A percentile compares a stretch with the other conserved stretches of the same genome.
Evolutionary conservation across 345 rosid genomes (phyloP).

Genomic region (Hibiscus mutabilis): DNA sequence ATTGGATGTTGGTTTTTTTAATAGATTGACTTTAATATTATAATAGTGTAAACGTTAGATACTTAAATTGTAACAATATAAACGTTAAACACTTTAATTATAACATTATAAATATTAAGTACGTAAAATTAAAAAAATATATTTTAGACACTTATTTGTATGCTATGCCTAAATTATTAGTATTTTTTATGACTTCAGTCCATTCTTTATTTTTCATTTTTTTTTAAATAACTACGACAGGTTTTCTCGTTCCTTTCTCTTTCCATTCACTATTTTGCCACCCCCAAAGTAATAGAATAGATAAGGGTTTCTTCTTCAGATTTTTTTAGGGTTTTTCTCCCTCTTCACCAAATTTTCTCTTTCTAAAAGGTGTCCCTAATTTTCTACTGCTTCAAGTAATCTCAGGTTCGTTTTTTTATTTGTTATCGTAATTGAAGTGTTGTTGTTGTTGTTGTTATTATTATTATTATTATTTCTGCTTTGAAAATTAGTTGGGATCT

Average conservation of each 20-base stretch:
- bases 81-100: no score
- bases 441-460: not conserved
- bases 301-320: not conserved
- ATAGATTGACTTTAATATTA: no score
- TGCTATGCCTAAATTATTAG: no score
- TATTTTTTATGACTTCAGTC: no score
- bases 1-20: no score
- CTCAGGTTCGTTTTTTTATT: not conserved
- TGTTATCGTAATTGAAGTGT: not conserved
- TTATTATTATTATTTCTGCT: not conserved
- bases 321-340: conserved; percentile 26
- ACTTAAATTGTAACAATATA: no score
- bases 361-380: not conserved
- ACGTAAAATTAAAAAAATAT: no score
- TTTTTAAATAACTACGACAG: not conserved
- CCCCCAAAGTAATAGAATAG: not conserved
- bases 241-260: not conserved
- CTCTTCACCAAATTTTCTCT: not conserved
- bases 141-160: no score
- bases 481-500: not conserved
- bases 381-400: not conserved
- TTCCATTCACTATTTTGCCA: not conserved
- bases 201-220: no score
- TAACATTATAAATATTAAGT: no score
- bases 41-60: no score